phyloP scores from a whole-genome alignment of 2,329 filamentous ascomycete species.

The Pseudogymnoascus sp. region DNA sequence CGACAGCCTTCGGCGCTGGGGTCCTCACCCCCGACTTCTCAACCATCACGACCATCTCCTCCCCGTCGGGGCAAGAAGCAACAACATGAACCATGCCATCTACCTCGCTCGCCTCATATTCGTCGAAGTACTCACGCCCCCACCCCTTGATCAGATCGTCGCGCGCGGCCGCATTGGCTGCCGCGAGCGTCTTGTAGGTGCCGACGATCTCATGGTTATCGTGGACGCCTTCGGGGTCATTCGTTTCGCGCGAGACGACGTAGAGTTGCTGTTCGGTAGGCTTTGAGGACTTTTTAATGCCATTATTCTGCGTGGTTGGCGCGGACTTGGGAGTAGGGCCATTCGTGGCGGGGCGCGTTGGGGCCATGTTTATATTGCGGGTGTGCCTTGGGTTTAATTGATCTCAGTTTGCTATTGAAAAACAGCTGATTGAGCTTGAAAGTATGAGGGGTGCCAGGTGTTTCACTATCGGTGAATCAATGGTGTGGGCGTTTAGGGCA shows the following conservation, averaged over 20 bases:
- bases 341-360: neutral
- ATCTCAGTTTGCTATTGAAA: slow-evolving; percentile 26
- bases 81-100: neutral
- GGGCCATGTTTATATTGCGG: neutral
- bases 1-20: neutral
- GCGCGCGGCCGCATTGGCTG: neutral
- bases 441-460: neutral
- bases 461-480: neutral
- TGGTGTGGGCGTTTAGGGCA: neutral
- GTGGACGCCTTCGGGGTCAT: neutral
- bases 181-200: neutral
- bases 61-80: neutral
- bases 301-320: neutral
- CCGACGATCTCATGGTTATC: neutral
- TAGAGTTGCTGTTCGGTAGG: neutral
- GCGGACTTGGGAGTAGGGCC: neutral
- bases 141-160: neutral
- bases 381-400: neutral
- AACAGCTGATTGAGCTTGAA: neutral
- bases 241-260: neutral
- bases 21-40: neutral
- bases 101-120: neutral
- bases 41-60: neutral
- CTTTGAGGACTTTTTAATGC: neutral
- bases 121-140: neutral